Percentiles rank a stretch among this genome's conserved stretches.
phyloP scores from a whole-genome alignment of 768 basidiomycete genomes.

The Clitopilus hobsonii region DNA sequence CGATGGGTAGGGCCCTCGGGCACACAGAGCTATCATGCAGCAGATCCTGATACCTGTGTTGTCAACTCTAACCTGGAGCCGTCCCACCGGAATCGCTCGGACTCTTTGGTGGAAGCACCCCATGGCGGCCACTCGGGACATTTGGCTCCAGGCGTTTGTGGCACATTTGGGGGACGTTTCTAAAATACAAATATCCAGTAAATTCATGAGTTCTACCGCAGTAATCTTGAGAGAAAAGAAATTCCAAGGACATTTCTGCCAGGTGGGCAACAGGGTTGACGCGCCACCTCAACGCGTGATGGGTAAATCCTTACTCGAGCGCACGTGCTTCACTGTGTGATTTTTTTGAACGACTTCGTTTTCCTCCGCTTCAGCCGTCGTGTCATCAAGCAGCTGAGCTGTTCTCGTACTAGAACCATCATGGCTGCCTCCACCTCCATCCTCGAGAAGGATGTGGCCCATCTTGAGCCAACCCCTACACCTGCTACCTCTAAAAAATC shows the following conservation, averaged over 20 bases:
- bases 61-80: background rate
- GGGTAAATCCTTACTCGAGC: background rate
- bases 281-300: background rate
- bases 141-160: background rate
- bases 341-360: background rate
- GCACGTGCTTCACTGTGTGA: background rate
- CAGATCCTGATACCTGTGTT: background rate
- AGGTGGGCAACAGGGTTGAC: background rate
- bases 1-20: background rate
- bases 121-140: background rate
- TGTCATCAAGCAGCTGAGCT: conserved; percentile 1
- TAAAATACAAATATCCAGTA: background rate
- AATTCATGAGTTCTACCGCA: too few relatives aligned
- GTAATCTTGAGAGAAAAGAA: too few relatives aligned
- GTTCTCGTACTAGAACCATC: background rate
- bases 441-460: background rate
- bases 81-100: background rate
- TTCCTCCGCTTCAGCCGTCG: background rate
- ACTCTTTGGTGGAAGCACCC: background rate
- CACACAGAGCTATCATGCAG: background rate
- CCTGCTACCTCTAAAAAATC: background rate
- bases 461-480: background rate
- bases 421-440: conserved; percentile 1
- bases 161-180: background rate
- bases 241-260: background rate